Evolutionary conservation across 2,329 filamentous ascomycete species (phyloP).

Genomic region (Rasamsonia emersonii): DNA sequence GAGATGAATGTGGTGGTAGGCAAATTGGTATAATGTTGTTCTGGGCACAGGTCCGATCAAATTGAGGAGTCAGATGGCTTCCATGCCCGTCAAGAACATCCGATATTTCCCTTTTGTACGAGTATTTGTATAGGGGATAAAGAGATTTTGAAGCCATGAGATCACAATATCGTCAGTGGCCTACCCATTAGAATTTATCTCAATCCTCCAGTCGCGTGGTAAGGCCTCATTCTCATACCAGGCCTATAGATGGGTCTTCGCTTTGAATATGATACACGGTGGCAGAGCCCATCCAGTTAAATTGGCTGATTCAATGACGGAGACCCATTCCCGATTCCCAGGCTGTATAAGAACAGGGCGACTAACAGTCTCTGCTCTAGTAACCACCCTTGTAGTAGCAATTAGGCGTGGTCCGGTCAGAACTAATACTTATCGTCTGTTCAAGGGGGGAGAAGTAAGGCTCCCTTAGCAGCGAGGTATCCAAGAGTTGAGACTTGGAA

Average conservation of each 20-base stretch:
- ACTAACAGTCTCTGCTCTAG: constrained; percentile 2
- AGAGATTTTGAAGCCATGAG: constrained; percentile 2
- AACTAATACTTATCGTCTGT: too few relatives aligned
- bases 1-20: too few relatives aligned
- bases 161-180: constrained; percentile 1
- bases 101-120: too few relatives aligned
- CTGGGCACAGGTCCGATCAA: too few relatives aligned
- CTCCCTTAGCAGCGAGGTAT: too few relatives aligned
- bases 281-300: constrained; percentile 5
- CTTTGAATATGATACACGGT: constrained; percentile 8
- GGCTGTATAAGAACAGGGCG: constrained; percentile 5
- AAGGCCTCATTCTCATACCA: constrained; percentile 7
- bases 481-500: too few relatives aligned
- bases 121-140: constrained; percentile 3
- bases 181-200: constrained; percentile 3
- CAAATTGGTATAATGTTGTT: too few relatives aligned
- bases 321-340: constrained; percentile 11
- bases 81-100: too few relatives aligned
- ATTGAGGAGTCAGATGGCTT: too few relatives aligned
- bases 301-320: constrained; percentile 7
- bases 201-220: not conserved
- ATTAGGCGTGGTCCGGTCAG: too few relatives aligned
- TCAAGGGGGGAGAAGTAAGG: too few relatives aligned
- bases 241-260: constrained; percentile 4
- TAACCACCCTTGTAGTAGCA: constrained; percentile 3